Base-by-base conservation (phyloP, 805 yeast species). In the Ogataea dorogensis region DNA sequence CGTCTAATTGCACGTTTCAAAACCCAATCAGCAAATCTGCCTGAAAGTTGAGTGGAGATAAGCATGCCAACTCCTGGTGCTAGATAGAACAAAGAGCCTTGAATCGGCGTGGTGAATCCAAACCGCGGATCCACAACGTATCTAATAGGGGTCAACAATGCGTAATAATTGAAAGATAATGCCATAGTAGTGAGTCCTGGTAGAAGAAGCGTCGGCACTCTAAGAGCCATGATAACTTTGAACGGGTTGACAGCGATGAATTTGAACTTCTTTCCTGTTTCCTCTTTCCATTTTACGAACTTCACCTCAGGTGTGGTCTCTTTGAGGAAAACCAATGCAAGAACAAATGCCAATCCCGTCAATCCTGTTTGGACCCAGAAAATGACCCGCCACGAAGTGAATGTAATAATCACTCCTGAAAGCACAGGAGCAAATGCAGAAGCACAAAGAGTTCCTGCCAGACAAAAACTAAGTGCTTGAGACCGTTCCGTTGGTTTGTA, bases 51-150 rank as follows among this genome's bases (percentile, higher is more conserved):
- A 5, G 77, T 63, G 1, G 79, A 79, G 1, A 51, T 28, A 2
- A 74, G 35, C 50, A 71, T 73, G 0, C 81, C 81, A 11, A 54
- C 8, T 2, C 79, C 80, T 1, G 79, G 77, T 4, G 79, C 70
- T 4, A 75, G 53, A 44, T 75, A 75, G 47, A 75, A 74, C 16
- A 75, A 51, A 0, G 76, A 68, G 27, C 75, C 71, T 40, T 65
- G 68, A 2, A 75, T 51, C 0, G 81, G 79, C 20, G 63, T 48
- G 1, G 61, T 61, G 21, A 75, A 53, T 20, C 66, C 46, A 53
- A 74, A 75, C 34, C 80, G 50, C 4, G 80, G 80, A 45, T 73
- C 75, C 25, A 75, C 65, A 9, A 75, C 76, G 30, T 66, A 63
- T 38, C 78, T 49, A 28, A 75, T 73, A 1, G 80, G 80, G 0